Evolutionary conservation across 2,329 filamentous ascomycete species (phyloP), one percentile per base, ranked within the genome.

Genomic region (Aspergillus awamori): DNA sequence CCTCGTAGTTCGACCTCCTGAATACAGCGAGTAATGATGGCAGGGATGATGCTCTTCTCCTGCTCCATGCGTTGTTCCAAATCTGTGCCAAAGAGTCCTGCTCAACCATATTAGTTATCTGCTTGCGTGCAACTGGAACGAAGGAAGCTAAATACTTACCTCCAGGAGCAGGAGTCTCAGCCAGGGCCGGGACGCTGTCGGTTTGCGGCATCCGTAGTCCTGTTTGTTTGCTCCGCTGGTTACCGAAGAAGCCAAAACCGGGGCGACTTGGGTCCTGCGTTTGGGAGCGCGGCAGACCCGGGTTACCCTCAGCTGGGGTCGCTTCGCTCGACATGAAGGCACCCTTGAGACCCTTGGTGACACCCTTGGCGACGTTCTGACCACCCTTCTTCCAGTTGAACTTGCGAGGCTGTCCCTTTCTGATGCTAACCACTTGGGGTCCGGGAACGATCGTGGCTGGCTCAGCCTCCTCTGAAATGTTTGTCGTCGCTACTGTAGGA

Each of bases 331-430:
- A 89, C 53, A 89, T 89, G 62, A 97, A 96, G 5, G 93, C 93
- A 58, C 93, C 91, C 77, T 96, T 97, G 76, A 98, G 88, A 56
- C 93, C 93, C 81, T 97, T 97, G 63, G 91, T 90, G 55, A 98
- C 91, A 72, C 93, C 94, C 77, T 97, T 96, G 28, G 93, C 93
- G 69, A 98, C 89, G 59, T 91, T 93, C 78, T 96, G 94, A 41
- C 92, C 92, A 41, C 93, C 93, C 82, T 96, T 97, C 84, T 97
- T 97, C 93, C 95, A 98, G 80, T 97, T 97, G 80, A 97, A 97
- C 76, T 97, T 98, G 81, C 93, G 96, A 57, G 90, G 88, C 74
- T 97, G 93, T 30, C 91, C 93, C 80, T 97, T 98, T 70, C 93
- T 88, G 64, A 98, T 96, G 70, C 95, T 96, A 63, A 98, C 91